Base-by-base conservation (phyloP, 2,329 filamentous ascomycete genomes). In the Paraphaeosphaeria sporulosa region DNA sequence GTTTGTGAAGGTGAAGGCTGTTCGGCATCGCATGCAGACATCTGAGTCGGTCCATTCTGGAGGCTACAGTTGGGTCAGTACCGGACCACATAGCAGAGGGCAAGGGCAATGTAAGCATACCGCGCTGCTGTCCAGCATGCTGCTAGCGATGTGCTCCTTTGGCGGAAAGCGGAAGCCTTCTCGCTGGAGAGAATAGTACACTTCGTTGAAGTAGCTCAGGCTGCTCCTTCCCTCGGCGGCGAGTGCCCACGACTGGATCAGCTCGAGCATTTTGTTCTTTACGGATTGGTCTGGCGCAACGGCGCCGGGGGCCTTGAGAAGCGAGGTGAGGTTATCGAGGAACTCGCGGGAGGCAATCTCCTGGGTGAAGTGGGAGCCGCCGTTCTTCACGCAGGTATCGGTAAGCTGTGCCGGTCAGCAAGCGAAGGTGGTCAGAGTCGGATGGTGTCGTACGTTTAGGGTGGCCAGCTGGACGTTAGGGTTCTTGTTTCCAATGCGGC, bases 381-480 rank as follows among this genome's bases (percentile, higher is more conserved):
- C 95, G 83, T 99, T 99, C 83, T 99, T 99, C 63, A 98, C 93
- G 76, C 95, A 99, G 0, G 95, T 98, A 81, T 99, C 95, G 66
- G 94, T 97, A 72, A 99, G 90, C 93, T 90, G 69, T 38, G 62
- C 12, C 15, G 12, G 55, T 71, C 56, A 70, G 70, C 55, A 50
- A 21, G 51, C n/a, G 30, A 1, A 17, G n/a, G 15, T 46, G 9
- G 21, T 25, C 19, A 43, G 4, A 53, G 1, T 15, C 12, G 34
- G 47, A 34, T 38, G 44, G 21, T 4, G n/a, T 63, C 82, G 60
- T 84, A 95, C 93, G 79, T 95, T 96, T 57, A 99, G 82, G n/a
- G 95, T 91, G 70, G 94, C 95, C 38, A 99, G 84, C 82, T 99
- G 95, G 38, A 95, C 90, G 78, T 99, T 99, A 38, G 95, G 95